Conservation (phyloP, 1,139 yeast species). For the Hansenula anomala region DNA sequence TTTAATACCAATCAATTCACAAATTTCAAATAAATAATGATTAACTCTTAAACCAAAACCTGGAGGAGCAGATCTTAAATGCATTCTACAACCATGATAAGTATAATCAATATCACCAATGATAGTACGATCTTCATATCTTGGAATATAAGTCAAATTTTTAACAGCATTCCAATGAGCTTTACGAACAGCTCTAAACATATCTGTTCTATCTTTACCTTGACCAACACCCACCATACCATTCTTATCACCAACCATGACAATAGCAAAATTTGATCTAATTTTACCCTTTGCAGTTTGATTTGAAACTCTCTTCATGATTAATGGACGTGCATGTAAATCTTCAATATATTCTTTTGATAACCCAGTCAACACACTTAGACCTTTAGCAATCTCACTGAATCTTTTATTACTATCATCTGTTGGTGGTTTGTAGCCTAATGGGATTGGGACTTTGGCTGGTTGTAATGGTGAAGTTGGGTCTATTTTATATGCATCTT, state of each 20-base stretch:
- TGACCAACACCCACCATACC: slow-evolving; percentile 97
- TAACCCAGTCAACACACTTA: slow-evolving; percentile 71
- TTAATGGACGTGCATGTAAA: slow-evolving; percentile 62
- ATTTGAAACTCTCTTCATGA: slow-evolving; percentile 80
- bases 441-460: slow-evolving; percentile 27
- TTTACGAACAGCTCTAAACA: slow-evolving; percentile 71
- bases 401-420: slow-evolving; percentile 6
- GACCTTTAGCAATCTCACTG: slow-evolving; percentile 42
- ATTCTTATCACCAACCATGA: slow-evolving; percentile 87
- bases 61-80: slow-evolving; percentile 82
- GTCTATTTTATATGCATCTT: slow-evolving; percentile 35
- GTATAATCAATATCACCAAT: slow-evolving; percentile 80
- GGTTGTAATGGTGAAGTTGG: slow-evolving; percentile 38
- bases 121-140: slow-evolving; percentile 89
- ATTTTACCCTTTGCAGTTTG: slow-evolving; percentile 95
- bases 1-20: slow-evolving; percentile 92
- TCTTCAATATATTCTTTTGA: slow-evolving; percentile 59
- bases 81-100: slow-evolving; percentile 81
- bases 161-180: slow-evolving; percentile 96
- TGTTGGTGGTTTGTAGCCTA: slow-evolving; percentile 14
- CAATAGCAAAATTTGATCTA: slow-evolving; percentile 76
- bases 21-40: slow-evolving; percentile 85
- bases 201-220: slow-evolving; percentile 82
- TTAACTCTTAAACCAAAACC: slow-evolving; percentile 95
- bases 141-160: slow-evolving; percentile 74